Evolutionary conservation across 1,284 basidiomycete genomes (phyloP).

Genomic region (Ustilago sp.): DNA sequence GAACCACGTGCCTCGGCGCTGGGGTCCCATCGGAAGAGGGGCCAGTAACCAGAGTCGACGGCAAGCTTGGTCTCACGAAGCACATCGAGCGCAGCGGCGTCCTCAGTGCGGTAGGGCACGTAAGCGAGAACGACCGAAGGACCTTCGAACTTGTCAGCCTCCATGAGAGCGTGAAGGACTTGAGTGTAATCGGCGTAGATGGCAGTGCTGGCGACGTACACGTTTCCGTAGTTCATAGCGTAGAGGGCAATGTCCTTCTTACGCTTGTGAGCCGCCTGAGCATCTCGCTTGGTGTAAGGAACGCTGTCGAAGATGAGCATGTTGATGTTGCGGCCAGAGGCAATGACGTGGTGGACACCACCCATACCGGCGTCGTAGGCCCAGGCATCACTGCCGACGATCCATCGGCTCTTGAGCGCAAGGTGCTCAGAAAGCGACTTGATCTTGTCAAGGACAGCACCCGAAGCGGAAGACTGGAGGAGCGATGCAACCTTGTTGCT

Average conservation of each 20-base stretch:
- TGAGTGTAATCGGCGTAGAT: conserved; percentile 96
- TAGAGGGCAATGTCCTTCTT: conserved; percentile 74
- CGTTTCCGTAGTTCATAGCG: conserved; percentile 97
- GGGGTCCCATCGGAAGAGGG: conserved; percentile 97
- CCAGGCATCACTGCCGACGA: conserved; percentile 97
- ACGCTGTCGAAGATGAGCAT: conserved; percentile 93
- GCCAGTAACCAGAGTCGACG: conserved; percentile 97
- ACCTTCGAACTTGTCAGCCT: conserved; percentile 89
- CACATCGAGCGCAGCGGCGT: conserved; percentile 82
- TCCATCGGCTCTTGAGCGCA: conserved; percentile 77
- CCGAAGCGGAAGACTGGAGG: conserved; percentile 76
- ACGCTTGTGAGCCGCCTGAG: conserved; percentile 65
- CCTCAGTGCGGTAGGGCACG: conserved; percentile 83
- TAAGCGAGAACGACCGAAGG: conserved; percentile 95
- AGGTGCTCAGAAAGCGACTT: conserved; percentile 56
- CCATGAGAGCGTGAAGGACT: conserved; percentile 89
- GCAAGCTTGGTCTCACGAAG: conserved; percentile 97
- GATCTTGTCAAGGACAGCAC: conserved; percentile 51
- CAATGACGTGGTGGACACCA: conserved; percentile 92
- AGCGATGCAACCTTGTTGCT: conserved; percentile 53
- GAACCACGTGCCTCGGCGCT: conserved; percentile 80
- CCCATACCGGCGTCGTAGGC: conserved; percentile 96
- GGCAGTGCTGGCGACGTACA: conserved; percentile 94
- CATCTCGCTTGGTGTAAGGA: conserved; percentile 80
- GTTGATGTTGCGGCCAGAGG: conserved; percentile 91